Conservation (phyloP, 352 stramenopile genomes). For the Pythium apleroticum region DNA sequence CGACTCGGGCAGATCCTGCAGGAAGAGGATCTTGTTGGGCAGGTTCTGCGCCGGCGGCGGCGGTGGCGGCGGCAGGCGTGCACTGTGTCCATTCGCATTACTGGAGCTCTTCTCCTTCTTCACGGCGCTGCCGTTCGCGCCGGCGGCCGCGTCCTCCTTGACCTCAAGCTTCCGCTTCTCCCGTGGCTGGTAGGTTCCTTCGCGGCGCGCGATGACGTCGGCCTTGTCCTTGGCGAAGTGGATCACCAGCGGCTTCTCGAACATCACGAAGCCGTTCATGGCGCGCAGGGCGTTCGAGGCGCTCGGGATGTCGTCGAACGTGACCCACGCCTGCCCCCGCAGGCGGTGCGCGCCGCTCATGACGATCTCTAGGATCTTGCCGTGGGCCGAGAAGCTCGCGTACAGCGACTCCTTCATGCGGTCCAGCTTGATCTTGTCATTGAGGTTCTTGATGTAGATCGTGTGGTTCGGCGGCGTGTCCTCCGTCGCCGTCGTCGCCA, state of each 20-base stretch:
- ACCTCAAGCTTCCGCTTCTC: slow-evolving; percentile 81
- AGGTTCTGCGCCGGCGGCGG: slow-evolving; percentile 51
- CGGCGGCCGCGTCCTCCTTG: slow-evolving; percentile 29
- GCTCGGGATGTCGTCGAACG: slow-evolving; percentile 88
- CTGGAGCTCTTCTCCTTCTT: slow-evolving; percentile 36
- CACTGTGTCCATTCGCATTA: slow-evolving; percentile 27
- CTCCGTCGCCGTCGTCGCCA: slow-evolving; percentile 31
- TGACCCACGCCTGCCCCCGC: slow-evolving; percentile 91
- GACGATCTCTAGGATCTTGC: slow-evolving; percentile 92
- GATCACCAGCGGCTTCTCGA: slow-evolving; percentile 86
- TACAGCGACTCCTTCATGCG: slow-evolving; percentile 91
- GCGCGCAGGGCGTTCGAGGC: slow-evolving; percentile 88
- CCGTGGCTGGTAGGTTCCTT: slow-evolving; percentile 70
- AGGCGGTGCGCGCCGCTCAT: slow-evolving; percentile 81
- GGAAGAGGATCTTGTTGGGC: slow-evolving; percentile 94
- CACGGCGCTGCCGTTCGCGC: not conserved
- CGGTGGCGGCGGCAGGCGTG: slow-evolving; percentile 34
- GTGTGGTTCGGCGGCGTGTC: slow-evolving; percentile 88
- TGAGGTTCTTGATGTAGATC: slow-evolving; percentile 94
- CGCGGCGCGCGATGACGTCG: slow-evolving; percentile 72
- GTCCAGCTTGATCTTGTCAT: slow-evolving; percentile 94
- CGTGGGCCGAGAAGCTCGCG: slow-evolving; percentile 89
- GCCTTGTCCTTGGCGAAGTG: slow-evolving; percentile 85
- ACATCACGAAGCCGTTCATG: slow-evolving; percentile 86
- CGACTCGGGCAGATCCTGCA: slow-evolving; percentile 91